phyloP scores from a whole-genome alignment of 768 basidiomycete genomes.

The Clitopilus hobsonii region DNA sequence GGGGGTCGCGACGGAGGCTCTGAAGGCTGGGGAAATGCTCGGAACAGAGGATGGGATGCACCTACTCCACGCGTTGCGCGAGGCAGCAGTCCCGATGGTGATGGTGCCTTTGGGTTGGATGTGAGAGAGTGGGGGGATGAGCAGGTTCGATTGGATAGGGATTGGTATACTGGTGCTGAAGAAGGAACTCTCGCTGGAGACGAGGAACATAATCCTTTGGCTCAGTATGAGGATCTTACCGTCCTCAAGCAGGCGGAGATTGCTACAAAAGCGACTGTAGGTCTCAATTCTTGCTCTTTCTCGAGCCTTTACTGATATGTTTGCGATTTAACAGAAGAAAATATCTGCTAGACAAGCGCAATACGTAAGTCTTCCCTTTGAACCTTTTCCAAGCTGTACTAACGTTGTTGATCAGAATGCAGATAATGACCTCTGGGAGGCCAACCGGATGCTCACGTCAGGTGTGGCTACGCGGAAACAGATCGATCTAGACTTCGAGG shows the following conservation, averaged over 20 bases:
- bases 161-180: slow-evolving; percentile 95
- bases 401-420: slow-evolving; percentile 61
- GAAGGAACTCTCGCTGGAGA: slow-evolving; percentile 83
- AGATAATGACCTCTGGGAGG: slow-evolving; percentile 98
- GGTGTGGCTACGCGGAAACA: slow-evolving; percentile 86
- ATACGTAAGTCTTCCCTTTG: slow-evolving; percentile 58
- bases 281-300: slow-evolving; percentile 20
- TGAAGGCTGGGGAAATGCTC: slow-evolving; percentile 58
- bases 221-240: slow-evolving; percentile 87
- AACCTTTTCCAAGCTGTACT: slow-evolving; percentile 2
- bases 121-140: slow-evolving; percentile 97
- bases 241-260: slow-evolving; percentile 68
- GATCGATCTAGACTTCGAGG: slow-evolving; percentile 92
- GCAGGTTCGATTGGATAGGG: slow-evolving; percentile 84
- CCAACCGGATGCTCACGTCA: slow-evolving; percentile 94
- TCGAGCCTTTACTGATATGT: slow-evolving; percentile 12
- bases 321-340: slow-evolving; percentile 50
- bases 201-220: slow-evolving; percentile 88
- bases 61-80: slow-evolving; percentile 71
- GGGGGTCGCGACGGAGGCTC: slow-evolving; percentile 37
- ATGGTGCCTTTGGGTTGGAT: slow-evolving; percentile 60
- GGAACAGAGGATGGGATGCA: slow-evolving; percentile 70
- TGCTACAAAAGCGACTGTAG: slow-evolving; percentile 67
- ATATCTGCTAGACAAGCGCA: slow-evolving; percentile 94
- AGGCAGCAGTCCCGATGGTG: slow-evolving; percentile 66